These are phyloP conservation scores for Ogataea saltuana DNA, from an alignment of 805 yeast genomes.

Conservation along the genomic window DNA sequence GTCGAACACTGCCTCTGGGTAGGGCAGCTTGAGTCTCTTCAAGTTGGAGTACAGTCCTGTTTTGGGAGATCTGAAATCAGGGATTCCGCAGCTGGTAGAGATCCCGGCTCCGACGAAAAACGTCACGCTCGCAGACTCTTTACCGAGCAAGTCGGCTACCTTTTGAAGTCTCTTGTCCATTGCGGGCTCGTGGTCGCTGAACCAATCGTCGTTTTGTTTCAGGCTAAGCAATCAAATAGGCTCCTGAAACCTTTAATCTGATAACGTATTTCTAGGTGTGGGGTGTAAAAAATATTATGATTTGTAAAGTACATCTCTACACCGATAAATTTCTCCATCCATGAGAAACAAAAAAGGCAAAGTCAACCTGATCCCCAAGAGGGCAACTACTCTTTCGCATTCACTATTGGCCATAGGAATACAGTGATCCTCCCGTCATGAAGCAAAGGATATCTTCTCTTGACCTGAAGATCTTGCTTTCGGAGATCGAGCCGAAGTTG, in stretches of 20 bases:
- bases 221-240: neutral
- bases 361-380: too few relatives aligned
- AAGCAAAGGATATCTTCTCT: slow-evolving; percentile 86
- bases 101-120: slow-evolving; percentile 92
- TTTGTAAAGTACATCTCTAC: too few relatives aligned
- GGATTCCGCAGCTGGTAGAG: slow-evolving; percentile 91
- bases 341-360: too few relatives aligned
- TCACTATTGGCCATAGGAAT: too few relatives aligned
- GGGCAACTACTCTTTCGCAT: too few relatives aligned
- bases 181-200: neutral
- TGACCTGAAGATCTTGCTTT: slow-evolving; percentile 70
- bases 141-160: slow-evolving; percentile 26
- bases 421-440: slow-evolving; percentile 19
- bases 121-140: slow-evolving; percentile 44
- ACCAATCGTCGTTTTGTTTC: too few relatives aligned
- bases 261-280: too few relatives aligned
- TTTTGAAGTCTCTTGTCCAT: slow-evolving; percentile 29
- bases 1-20: slow-evolving; percentile 95
- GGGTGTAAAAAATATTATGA: too few relatives aligned
- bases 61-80: slow-evolving; percentile 89
- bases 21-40: slow-evolving; percentile 72
- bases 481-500: slow-evolving; percentile 60
- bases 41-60: slow-evolving; percentile 88
- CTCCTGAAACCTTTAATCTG: neutral
- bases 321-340: too few relatives aligned